Evolutionary conservation across 176 grass and related monocot genomes (phyloP).

Genomic region (Aegilops umbellulata): DNA sequence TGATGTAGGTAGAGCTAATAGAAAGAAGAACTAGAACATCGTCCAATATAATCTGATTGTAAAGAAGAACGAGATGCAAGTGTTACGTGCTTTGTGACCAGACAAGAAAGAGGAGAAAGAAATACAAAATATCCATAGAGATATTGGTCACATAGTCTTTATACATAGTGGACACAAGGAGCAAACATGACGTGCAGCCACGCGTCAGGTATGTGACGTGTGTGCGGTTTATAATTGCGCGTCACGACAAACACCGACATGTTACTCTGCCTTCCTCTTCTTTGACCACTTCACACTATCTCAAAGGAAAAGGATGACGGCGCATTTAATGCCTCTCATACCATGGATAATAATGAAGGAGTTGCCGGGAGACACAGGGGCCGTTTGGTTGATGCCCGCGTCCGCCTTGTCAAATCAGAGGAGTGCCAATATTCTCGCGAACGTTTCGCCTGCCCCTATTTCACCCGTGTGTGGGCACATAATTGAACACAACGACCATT

Average conservation of each 20-base stretch:
- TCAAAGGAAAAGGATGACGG: background rate
- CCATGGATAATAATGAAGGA: no score
- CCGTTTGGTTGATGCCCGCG: background rate
- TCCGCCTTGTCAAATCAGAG: background rate
- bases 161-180: background rate
- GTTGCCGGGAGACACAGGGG: background rate
- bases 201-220: background rate
- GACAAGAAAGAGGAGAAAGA: background rate
- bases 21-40: no score
- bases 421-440: background rate
- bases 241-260: background rate
- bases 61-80: no score
- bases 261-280: background rate
- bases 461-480: background rate
- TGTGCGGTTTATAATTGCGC: background rate
- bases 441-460: background rate
- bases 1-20: no score
- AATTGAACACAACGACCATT: background rate
- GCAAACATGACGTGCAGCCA: background rate
- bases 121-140: background rate
- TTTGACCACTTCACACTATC: background rate
- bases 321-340: no score
- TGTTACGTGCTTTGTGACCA: no score
- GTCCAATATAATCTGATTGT: no score
- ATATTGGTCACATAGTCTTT: background rate